phyloP scores from a whole-genome alignment of 208 protist genomes.

The Acanthamoeba rhysodes region DNA sequence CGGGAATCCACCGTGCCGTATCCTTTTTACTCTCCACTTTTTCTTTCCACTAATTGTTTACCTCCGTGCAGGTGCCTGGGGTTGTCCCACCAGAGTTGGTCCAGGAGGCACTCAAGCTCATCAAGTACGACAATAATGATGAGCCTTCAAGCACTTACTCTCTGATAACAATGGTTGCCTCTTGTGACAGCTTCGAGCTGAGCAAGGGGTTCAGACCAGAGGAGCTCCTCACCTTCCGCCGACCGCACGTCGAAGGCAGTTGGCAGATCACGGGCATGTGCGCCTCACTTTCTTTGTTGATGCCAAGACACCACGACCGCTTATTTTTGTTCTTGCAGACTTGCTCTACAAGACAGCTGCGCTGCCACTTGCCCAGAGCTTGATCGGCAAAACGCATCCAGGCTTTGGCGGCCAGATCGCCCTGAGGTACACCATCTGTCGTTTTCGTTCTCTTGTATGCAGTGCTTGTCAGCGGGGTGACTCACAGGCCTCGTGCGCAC shows the following conservation, averaged over 20 bases:
- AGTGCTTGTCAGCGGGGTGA: not conserved
- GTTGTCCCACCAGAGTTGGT: not conserved
- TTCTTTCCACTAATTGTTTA: not conserved
- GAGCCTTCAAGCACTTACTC: no score
- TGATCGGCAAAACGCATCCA: slow-evolving; percentile 9
- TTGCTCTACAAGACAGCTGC: slow-evolving; percentile 68
- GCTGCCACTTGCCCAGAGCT: slow-evolving; percentile 1
- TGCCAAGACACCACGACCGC: not conserved
- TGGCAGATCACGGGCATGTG: slow-evolving; percentile 50
- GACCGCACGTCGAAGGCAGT: slow-evolving; percentile 19
- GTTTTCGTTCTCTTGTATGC: not conserved
- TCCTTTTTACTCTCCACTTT: no score
- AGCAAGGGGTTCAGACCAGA: not conserved
- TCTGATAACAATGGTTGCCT: not conserved
- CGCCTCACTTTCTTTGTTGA: not conserved
- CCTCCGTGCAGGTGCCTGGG: not conserved
- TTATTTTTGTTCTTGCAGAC: not conserved
- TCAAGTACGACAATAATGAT: not conserved
- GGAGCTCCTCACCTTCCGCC: slow-evolving; percentile 23
- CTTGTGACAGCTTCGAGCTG: not conserved
- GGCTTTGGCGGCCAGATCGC: slow-evolving; percentile 28
- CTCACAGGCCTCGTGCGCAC: not conserved
- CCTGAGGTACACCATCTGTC: not conserved
- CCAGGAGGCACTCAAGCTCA: not conserved
- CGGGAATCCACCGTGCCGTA: no score